These are phyloP conservation scores for Hawksworthiomyces lignivorus DNA, from an alignment of 2,329 filamentous ascomycete species.

Conservation along the genomic window DNA sequence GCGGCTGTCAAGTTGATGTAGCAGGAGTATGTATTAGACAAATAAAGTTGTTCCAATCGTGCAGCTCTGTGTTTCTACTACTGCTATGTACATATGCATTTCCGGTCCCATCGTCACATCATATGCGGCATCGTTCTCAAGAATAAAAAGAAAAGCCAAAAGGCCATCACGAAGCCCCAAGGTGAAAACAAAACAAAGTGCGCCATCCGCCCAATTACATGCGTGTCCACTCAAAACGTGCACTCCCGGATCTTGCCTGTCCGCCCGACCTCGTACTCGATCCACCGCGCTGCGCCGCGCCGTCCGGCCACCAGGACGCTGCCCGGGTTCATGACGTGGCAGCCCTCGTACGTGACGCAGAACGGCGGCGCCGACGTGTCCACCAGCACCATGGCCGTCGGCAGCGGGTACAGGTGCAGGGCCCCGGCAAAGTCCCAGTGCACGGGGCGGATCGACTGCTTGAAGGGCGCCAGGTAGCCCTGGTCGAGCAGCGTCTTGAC, in stretches of 20 bases:
- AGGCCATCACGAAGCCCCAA: too few relatives aligned
- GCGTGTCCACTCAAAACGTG: conserved; percentile 40
- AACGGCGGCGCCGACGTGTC: conserved; percentile 79
- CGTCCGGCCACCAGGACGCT: conserved; percentile 62
- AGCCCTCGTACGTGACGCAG: conserved; percentile 86
- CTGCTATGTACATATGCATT: too few relatives aligned
- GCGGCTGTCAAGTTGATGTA: too few relatives aligned
- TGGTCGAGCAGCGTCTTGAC: conserved; percentile 92
- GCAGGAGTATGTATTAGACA: too few relatives aligned
- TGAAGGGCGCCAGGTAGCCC: conserved; percentile 80
- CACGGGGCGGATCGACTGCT: conserved; percentile 68
- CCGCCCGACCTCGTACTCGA: conserved; percentile 71
- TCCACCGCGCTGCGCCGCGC: conserved; percentile 67
- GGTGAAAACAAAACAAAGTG: too few relatives aligned
- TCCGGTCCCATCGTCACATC: too few relatives aligned
- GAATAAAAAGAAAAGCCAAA: too few relatives aligned
- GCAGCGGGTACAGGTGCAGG: conserved; percentile 79
- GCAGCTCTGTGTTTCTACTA: too few relatives aligned
- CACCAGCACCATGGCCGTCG: conserved; percentile 73
- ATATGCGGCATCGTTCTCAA: too few relatives aligned
- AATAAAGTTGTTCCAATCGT: too few relatives aligned
- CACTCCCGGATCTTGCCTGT: conserved; percentile 58
- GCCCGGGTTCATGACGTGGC: conserved; percentile 91
- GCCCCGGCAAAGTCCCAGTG: conserved; percentile 80
- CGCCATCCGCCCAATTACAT: too few relatives aligned